phyloP scores from a whole-genome alignment of 2,329 filamentous ascomycete genomes.

The Xylariaceae sp. region DNA sequence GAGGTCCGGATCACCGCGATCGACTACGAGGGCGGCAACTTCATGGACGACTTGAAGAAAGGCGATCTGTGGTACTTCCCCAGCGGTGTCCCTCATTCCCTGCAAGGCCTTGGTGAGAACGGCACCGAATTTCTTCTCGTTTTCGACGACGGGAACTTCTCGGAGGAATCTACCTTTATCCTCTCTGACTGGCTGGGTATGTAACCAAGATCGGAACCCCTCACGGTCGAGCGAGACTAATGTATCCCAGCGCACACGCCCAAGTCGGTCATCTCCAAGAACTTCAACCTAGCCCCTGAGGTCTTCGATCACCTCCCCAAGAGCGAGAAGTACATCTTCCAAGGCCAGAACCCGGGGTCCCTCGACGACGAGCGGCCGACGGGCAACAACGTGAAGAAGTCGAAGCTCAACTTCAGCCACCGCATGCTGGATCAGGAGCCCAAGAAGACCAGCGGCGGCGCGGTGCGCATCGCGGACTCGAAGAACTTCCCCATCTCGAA shows the following conservation, averaged over 20 bases:
- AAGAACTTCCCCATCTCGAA: conserved; percentile 69
- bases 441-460: conserved; percentile 61
- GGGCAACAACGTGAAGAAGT: conserved; percentile 60
- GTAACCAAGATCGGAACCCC: conserved; percentile 21
- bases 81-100: conserved; percentile 69
- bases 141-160: conserved; percentile 42
- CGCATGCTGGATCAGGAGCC: conserved; percentile 67
- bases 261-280: conserved; percentile 67
- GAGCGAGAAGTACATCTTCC: conserved; percentile 73
- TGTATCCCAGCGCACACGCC: conserved; percentile 58
- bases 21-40: conserved; percentile 70
- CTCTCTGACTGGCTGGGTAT: conserved; percentile 67
- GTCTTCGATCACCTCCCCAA: conserved; percentile 65
- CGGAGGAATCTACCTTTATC: conserved; percentile 64
- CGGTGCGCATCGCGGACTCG: conserved; percentile 72
- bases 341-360: conserved; percentile 59
- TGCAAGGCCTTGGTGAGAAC: conserved; percentile 65
- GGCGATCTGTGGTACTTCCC: conserved; percentile 83
- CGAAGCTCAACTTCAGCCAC: conserved; percentile 65
- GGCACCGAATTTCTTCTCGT: conserved; percentile 62
- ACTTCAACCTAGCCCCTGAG: conserved; percentile 68
- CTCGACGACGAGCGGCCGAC: conserved; percentile 62
- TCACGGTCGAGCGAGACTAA: conserved; percentile 11
- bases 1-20: conserved; percentile 67
- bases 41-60: conserved; percentile 70